phyloP scores from a whole-genome alignment of 495 filamentous ascomycete genomes.

The Talaromyces proteolyticus region DNA sequence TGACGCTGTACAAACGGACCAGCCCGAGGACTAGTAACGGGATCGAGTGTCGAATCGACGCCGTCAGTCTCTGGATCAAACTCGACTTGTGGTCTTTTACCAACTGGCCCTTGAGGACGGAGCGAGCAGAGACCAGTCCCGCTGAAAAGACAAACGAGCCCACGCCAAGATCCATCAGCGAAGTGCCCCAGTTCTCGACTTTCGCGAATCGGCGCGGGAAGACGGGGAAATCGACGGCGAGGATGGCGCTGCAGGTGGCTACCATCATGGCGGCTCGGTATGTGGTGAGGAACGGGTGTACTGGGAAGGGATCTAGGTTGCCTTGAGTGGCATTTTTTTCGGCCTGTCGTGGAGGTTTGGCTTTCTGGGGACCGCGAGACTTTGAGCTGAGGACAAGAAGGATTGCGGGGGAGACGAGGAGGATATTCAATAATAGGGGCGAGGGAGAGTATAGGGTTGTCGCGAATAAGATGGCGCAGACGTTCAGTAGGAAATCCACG shows the following conservation, averaged over 20 bases:
- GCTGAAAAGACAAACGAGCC: constrained; percentile 96
- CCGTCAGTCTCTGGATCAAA: constrained; percentile 48
- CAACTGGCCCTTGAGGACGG: constrained; percentile 68
- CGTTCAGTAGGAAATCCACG: constrained; percentile 83
- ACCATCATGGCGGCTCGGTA: constrained; percentile 91
- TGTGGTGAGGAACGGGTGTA: constrained; percentile 84
- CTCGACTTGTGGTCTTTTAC: constrained; percentile 26
- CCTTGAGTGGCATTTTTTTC: background rate
- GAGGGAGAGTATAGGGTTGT: constrained; percentile 78
- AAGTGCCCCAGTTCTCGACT: constrained; percentile 97
- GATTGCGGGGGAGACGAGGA: constrained; percentile 66
- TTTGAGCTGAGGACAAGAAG: constrained; percentile 49
- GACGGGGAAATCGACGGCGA: constrained; percentile 92
- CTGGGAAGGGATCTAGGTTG: constrained; percentile 52
- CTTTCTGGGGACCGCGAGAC: constrained; percentile 42
- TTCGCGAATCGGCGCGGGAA: constrained; percentile 96
- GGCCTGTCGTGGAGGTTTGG: constrained; percentile 20
- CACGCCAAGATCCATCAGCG: constrained; percentile 95
- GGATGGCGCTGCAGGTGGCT: constrained; percentile 85
- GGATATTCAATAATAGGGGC: constrained; percentile 67
- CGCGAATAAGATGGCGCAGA: constrained; percentile 72
- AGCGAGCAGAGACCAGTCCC: constrained; percentile 84
- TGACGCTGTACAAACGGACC: constrained; percentile 79
- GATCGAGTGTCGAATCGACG: constrained; percentile 69
- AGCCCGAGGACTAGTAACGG: constrained; percentile 79